Conservation (phyloP, 129 eudicot genomes). For the Flaveria bidentis region DNA sequence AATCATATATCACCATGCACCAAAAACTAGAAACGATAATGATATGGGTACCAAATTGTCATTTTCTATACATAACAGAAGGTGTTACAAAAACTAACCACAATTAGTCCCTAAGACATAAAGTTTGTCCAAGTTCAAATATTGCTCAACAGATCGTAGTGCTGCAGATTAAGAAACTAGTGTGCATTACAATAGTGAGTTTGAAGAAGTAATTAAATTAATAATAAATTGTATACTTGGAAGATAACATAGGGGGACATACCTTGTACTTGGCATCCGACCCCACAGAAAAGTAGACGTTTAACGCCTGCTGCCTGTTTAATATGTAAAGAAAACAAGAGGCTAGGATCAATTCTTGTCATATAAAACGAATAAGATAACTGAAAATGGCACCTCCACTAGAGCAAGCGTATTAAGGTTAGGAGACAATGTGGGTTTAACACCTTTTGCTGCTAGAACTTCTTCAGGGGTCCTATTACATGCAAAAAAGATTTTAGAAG, state of each 20-base stretch:
- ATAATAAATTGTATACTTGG: not conserved
- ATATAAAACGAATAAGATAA: not conserved
- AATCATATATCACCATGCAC: no score
- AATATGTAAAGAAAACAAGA: not conserved
- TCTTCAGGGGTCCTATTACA: slow-evolving; percentile 90
- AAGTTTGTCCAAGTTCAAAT: slow-evolving; percentile 92
- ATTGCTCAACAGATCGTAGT: slow-evolving; percentile 82
- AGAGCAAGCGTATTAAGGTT: slow-evolving; percentile 90
- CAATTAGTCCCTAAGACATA: slow-evolving; percentile 97
- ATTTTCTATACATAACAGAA: not conserved
- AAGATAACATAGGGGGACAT: slow-evolving; percentile 5
- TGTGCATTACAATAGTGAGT: slow-evolving; percentile 56
- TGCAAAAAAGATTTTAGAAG: not conserved
- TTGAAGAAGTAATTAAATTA: slow-evolving; percentile 39
- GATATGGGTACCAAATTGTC: no score
- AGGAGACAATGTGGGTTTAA: slow-evolving; percentile 93
- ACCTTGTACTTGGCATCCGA: slow-evolving; percentile 99
- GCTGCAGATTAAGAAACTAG: slow-evolving; percentile 87
- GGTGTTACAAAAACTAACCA: slow-evolving; percentile 42
- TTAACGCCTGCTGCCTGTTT: slow-evolving; percentile 94
- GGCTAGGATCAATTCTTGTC: not conserved
- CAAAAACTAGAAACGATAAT: no score
- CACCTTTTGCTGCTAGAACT: slow-evolving; percentile 97
- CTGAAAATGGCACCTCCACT: slow-evolving; percentile 60
- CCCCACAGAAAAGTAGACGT: slow-evolving; percentile 96